Evolutionary conservation across 1,139 yeast genomes (phyloP), one percentile per base, ranked within the genome.

Genomic region (Taphrina pruni): DNA sequence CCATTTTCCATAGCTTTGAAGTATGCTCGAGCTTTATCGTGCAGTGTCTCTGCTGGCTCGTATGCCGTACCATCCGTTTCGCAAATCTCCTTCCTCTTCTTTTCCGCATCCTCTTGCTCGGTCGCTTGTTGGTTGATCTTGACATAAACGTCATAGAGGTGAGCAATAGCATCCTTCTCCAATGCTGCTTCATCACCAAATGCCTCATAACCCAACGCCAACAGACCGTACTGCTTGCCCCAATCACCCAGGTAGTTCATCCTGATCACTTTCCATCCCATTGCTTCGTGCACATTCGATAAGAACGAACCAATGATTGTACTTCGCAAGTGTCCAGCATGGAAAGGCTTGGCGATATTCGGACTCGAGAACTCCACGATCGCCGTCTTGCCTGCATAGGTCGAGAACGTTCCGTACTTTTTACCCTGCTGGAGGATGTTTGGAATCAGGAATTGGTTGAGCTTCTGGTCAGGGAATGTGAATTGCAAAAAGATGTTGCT

Each of bases 291-390:
- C 78, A 94, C 84, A 79, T 93, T 94, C 60, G 97, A 81, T 70
- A 95, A 80, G 81, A 92, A 94, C n/a, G 99, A 98, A 75, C 99
- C 99, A 78, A 94, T 94, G 77, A 94, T 94, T 51, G 99, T 94
- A 55, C 97, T 90, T 82, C 99, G 88, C 80, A 94, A 87, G 80
- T 94, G 99, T 71, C 99, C 99, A 71, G 99, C 99, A 78, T 94
- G 99, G 89, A 94, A 94, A 14, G 99, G 99, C 81, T 94, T 94
- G 74, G 99, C 99, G 77, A 94, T 94, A 79, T 94, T 94, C 74
- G 99, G 99, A 60, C 98, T 93, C 4, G 97, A 91, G 77, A 95
- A 94, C 79, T 94, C 99, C 74, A 95, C 85, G 66, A 92, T 77
- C 35, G 88, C 83, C 75, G 84, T 89, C 80, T 94, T 88, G 74